Percentiles rank a stretch among this genome's conserved stretches.
phyloP scores from a whole-genome alignment of 2,329 filamentous ascomycete genomes.

The Beauveria scarabaeidicola region DNA sequence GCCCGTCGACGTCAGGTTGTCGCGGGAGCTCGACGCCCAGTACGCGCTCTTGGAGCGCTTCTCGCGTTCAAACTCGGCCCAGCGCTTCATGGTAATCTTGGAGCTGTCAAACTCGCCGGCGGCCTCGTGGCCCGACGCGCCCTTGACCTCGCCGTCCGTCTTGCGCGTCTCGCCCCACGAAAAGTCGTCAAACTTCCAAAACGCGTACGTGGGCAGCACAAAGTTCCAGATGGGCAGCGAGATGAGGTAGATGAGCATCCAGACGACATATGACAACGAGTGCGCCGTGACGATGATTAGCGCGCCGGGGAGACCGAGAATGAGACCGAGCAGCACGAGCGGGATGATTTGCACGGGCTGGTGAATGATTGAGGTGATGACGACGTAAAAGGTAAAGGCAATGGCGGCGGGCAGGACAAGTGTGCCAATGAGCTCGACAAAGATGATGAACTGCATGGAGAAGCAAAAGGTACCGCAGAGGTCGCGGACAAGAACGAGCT shows the following conservation, averaged over 20 bases:
- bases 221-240: slow-evolving; percentile 98
- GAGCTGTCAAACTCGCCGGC: slow-evolving; percentile 97
- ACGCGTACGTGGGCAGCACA: slow-evolving; percentile 84
- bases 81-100: slow-evolving; percentile 99
- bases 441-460: slow-evolving; percentile 98
- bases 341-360: slow-evolving; percentile 79
- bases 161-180: slow-evolving; percentile 98
- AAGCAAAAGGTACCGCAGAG: slow-evolving; percentile 99
- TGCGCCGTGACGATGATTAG: slow-evolving; percentile 92
- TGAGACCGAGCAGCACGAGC: slow-evolving; percentile 77
- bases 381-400: slow-evolving; percentile 94
- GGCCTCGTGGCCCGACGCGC: slow-evolving; percentile 77
- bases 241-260: slow-evolving; percentile 94
- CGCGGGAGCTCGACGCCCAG: slow-evolving; percentile 40
- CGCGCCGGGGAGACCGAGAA: slow-evolving; percentile 85
- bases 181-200: slow-evolving; percentile 99
- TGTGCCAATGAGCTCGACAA: slow-evolving; percentile 89
- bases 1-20: slow-evolving; percentile 35
- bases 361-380: slow-evolving; percentile 76
- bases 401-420: slow-evolving; percentile 93
- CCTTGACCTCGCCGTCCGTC: slow-evolving; percentile 81
- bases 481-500: slow-evolving; percentile 88
- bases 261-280: slow-evolving; percentile 81
- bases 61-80: slow-evolving; percentile 86
- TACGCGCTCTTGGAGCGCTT: slow-evolving; percentile 42